phyloP scores from a whole-genome alignment of 768 basidiomycete genomes.

The Lactifluus piperatus region DNA sequence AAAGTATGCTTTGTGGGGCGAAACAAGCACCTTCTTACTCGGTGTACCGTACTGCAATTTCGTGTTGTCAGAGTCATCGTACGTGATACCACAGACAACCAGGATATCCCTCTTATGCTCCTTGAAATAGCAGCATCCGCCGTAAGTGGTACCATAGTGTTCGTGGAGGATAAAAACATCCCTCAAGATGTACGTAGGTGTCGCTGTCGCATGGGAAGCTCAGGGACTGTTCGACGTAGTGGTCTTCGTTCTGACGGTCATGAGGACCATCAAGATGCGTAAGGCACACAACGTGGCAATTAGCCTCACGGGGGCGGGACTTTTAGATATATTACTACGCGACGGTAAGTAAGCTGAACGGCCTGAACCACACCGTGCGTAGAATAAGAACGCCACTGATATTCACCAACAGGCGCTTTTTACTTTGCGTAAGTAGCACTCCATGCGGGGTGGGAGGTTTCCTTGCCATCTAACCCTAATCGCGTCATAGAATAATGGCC shows the following conservation, averaged over 20 bases:
- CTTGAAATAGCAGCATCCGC: constrained; percentile 20
- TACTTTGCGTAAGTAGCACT: constrained; percentile 43
- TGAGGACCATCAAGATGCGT: constrained; percentile 33
- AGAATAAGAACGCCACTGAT: not conserved
- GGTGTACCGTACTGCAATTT: constrained; percentile 21
- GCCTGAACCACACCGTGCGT: not conserved
- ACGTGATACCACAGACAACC: constrained; percentile 4
- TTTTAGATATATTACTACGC: constrained; percentile 37
- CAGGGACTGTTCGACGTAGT: constrained; percentile 41
- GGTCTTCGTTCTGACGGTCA: constrained; percentile 40
- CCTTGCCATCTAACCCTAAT: constrained; percentile 4
- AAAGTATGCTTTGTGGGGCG: constrained; percentile 39
- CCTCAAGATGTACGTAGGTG: constrained; percentile 16
- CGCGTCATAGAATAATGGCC: constrained; percentile 38
- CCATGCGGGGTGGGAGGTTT: not conserved
- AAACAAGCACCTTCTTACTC: constrained; percentile 17
- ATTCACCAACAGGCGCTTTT: constrained; percentile 34
- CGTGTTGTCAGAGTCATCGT: constrained; percentile 20
- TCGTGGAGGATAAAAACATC: no score
- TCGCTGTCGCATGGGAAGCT: constrained; percentile 40
- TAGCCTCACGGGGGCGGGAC: constrained; percentile 25
- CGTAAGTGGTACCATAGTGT: constrained; percentile 17
- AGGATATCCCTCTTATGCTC: not conserved
- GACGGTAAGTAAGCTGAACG: constrained; percentile 35
- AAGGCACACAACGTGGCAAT: constrained; percentile 23